Conservation (phyloP, 129 eudicot genomes). For the Ambrosia artemisiifolia region DNA sequence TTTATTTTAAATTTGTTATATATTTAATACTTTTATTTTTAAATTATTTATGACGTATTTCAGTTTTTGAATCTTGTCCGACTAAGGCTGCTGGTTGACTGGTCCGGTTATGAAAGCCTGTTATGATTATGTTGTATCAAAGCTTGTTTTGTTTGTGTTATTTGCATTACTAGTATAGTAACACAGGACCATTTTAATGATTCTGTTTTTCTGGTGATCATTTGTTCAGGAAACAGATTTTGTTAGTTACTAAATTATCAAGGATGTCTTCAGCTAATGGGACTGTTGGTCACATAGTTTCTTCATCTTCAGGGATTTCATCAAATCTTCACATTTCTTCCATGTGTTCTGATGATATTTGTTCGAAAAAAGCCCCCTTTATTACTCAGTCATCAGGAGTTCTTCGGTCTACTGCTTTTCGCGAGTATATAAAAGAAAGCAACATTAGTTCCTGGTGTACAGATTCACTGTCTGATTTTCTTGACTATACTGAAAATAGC, state of each 20-base stretch:
- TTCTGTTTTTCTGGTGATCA: neutral
- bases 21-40: too few species aligned
- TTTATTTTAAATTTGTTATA: too few species aligned
- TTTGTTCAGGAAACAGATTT: constrained; percentile 4
- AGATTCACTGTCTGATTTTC: constrained; percentile 57
- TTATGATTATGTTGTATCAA: neutral
- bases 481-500: constrained; percentile 45
- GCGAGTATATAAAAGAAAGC: constrained; percentile 49
- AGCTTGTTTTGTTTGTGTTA: neutral
- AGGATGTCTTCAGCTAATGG: constrained; percentile 53
- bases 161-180: too few species aligned
- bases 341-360: constrained; percentile 42
- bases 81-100: too few species aligned
- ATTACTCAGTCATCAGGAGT: constrained; percentile 53
- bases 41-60: too few species aligned
- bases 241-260: constrained; percentile 26
- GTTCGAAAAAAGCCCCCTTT: constrained; percentile 50
- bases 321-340: constrained; percentile 47
- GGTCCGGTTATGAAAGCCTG: too few species aligned
- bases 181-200: neutral
- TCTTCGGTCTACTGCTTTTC: constrained; percentile 59
- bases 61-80: too few species aligned
- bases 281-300: constrained; percentile 65
- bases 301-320: constrained; percentile 69
- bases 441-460: constrained; percentile 48